Conservation (phyloP, 2,329 filamentous ascomycete genomes). For the Cercospora brassicicola region DNA sequence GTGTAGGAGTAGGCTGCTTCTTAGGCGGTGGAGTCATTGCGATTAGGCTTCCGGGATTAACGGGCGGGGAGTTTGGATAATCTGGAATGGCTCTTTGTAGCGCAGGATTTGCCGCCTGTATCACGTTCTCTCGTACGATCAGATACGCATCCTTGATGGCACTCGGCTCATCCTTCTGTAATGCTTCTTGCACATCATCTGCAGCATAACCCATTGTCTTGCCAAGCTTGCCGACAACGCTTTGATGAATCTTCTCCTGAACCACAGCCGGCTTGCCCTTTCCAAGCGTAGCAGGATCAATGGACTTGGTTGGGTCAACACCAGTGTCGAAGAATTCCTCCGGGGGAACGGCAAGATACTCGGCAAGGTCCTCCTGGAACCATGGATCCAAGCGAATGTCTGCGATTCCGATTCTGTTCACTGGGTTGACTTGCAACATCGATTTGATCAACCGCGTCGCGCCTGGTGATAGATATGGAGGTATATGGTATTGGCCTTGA, state of each 20-base stretch:
- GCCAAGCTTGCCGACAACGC: conserved; percentile 91
- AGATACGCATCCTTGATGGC: conserved; percentile 99
- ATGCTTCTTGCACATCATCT: conserved; percentile 89
- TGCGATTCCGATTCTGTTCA: conserved; percentile 88
- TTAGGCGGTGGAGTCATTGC: conserved; percentile 36
- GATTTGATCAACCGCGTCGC: conserved; percentile 80
- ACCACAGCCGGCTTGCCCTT: conserved; percentile 74
- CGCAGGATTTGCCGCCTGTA: conserved; percentile 87
- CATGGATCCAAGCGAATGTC: conserved; percentile 92
- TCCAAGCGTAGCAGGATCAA: conserved; percentile 77
- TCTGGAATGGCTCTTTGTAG: conserved; percentile 47
- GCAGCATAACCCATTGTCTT: conserved; percentile 98
- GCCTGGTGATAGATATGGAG: conserved; percentile 83
- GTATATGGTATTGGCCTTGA: conserved; percentile 87
- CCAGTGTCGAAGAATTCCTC: conserved; percentile 93
- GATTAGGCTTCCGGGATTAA: conserved; percentile 16
- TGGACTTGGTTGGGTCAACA: conserved; percentile 89
- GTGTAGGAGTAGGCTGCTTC: conserved; percentile 27
- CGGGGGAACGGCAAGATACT: conserved; percentile 81
- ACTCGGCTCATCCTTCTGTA: conserved; percentile 88
- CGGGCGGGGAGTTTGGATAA: conserved; percentile 44
- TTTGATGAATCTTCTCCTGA: conserved; percentile 85
- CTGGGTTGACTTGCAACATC: conserved; percentile 93
- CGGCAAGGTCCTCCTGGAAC: conserved; percentile 84
- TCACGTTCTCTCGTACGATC: conserved; percentile 94